phyloP scores from a whole-genome alignment of 306 rosid species.

The Inga oerstediana region DNA sequence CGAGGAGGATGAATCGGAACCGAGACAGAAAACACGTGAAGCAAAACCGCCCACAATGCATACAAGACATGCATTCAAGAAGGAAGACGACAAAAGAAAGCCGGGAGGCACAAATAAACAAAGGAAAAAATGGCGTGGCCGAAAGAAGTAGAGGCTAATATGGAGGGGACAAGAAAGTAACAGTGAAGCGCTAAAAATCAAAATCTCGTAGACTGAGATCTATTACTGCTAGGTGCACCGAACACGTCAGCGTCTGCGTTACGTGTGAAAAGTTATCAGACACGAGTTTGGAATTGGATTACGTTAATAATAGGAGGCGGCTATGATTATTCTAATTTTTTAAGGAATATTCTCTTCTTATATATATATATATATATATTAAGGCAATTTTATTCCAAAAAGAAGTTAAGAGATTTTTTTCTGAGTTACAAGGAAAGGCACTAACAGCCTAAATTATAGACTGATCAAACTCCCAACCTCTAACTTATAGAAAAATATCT shows the following conservation, averaged over 20 bases:
- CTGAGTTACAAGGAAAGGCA: no score
- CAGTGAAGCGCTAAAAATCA: neutral
- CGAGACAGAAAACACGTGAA: neutral
- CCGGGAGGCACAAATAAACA: neutral
- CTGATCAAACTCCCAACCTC: no score
- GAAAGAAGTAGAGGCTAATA: neutral
- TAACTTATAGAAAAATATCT: no score
- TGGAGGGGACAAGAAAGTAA: neutral
- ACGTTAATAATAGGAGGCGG: no score
- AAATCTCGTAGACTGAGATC: neutral
- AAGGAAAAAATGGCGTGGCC: neutral
- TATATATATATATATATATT: no score
- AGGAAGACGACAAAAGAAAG: neutral
- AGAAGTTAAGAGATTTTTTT: no score
- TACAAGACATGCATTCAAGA: neutral
- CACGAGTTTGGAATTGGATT: no score
- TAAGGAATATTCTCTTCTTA: no score
- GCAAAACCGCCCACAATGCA: neutral
- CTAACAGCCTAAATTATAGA: no score
- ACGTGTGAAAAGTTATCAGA: neutral
- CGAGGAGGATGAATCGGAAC: neutral
- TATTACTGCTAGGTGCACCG: neutral
- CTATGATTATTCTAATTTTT: no score
- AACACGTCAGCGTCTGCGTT: neutral
- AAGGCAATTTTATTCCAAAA: no score